Percentiles rank a stretch among this genome's conserved stretches.
These are phyloP conservation scores for Chloromonas sp. DNA, from an alignment of 163 green algal genomes.

Conservation along the genomic window DNA sequence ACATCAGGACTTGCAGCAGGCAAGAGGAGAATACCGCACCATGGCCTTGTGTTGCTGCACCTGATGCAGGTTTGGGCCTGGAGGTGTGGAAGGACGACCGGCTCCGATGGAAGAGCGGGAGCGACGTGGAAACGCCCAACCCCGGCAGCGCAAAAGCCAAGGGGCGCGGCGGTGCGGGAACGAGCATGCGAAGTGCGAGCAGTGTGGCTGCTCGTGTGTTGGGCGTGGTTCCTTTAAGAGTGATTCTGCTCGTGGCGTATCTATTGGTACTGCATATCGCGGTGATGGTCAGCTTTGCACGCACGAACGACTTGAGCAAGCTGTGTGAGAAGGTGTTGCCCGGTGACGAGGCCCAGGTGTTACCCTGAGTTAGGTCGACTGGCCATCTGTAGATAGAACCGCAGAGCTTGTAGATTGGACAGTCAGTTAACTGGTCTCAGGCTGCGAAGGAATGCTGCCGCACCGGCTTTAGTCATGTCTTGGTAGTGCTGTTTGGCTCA, in stretches of 20 bases:
- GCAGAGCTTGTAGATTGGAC: too few relatives aligned
- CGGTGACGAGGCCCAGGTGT: background rate
- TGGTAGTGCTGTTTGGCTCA: too few relatives aligned
- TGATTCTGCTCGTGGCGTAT: constrained; percentile 28
- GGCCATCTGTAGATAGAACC: too few relatives aligned
- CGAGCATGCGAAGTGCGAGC: background rate
- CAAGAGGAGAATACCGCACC: too few relatives aligned
- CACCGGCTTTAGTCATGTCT: too few relatives aligned
- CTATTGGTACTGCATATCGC: constrained; percentile 30
- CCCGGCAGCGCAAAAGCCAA: constrained; percentile 1
- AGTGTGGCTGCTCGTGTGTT: background rate
- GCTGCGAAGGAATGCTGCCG: too few relatives aligned
- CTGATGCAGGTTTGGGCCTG: constrained; percentile 27
- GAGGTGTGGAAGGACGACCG: constrained; percentile 36
- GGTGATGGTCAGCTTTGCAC: constrained; percentile 40
- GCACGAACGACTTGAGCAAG: constrained; percentile 8
- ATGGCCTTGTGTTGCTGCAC: background rate
- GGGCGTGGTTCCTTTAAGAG: constrained; percentile 21
- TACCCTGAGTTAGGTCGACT: too few relatives aligned
- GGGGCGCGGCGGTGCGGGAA: background rate
- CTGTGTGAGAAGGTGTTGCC: constrained; percentile 10
- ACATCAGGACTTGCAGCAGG: too few relatives aligned
- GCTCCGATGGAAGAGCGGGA: constrained; percentile 27
- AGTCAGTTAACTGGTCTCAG: too few relatives aligned
- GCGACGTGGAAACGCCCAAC: constrained; percentile 23